These are phyloP conservation scores for Psophocarpus tetragonolobus DNA, from an alignment of 306 rosid species.

Conservation along the genomic window DNA sequence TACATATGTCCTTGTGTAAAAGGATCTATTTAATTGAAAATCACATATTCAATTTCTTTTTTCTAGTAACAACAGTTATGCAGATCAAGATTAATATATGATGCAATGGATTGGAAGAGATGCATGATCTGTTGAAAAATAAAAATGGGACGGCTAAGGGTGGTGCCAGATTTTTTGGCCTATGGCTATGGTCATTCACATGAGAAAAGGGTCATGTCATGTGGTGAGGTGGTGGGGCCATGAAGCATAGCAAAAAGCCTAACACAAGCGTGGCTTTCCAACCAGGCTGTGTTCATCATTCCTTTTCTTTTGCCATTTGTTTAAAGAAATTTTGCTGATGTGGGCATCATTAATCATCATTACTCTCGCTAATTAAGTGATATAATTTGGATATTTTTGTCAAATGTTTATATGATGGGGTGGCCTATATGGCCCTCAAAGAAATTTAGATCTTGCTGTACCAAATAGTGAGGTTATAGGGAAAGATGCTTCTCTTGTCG, in stretches of 20 bases:
- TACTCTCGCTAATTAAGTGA: constrained; percentile 32
- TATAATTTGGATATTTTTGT: not conserved
- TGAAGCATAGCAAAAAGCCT: constrained; percentile 41
- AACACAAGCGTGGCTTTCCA: constrained; percentile 55
- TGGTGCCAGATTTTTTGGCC: constrained; percentile 6
- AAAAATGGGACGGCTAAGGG: constrained; percentile 36
- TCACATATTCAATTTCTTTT: too few relatives aligned
- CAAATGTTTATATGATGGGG: not conserved
- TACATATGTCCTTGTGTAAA: too few relatives aligned
- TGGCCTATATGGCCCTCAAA: constrained; percentile 32
- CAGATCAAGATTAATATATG: too few relatives aligned
- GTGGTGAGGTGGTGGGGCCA: constrained; percentile 40
- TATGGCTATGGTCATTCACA: constrained; percentile 39
- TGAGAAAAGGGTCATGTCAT: constrained; percentile 16
- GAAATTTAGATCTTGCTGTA: constrained; percentile 32
- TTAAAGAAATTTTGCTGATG: constrained; percentile 41
- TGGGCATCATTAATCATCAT: constrained; percentile 51
- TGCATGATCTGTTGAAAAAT: too few relatives aligned
- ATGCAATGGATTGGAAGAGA: too few relatives aligned
- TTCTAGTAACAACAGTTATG: too few relatives aligned
- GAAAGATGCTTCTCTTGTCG: constrained; percentile 45
- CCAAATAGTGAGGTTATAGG: constrained; percentile 9
- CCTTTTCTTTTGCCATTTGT: constrained; percentile 30
- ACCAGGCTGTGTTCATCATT: constrained; percentile 46
- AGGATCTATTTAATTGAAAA: too few relatives aligned